Evolutionary conservation across 2,329 filamentous ascomycete species (phyloP), one percentile per base, ranked within the genome.

Genomic region (Phyllosticta paracitricarpa): DNA sequence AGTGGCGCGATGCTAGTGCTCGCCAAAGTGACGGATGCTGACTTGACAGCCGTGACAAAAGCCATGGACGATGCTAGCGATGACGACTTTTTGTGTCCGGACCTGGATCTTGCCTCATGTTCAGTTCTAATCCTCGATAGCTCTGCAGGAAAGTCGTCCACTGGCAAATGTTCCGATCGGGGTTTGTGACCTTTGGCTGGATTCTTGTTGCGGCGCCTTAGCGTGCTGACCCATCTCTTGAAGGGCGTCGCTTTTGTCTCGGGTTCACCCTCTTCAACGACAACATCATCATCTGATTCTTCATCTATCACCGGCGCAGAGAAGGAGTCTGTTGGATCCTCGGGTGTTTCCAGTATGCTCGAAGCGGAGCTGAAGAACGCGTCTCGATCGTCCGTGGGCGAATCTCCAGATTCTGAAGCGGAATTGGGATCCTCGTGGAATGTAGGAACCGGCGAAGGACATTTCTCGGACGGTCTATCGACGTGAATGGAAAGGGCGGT

Each of bases 31-130:
- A 90, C 80, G 63, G 88, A 92, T 58, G 89, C 88, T 64, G 90
- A 94, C 71, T 88, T 91, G 66, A 95, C 82, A 17, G 84, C 87
- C n/a, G 86, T 84, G 51, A 97, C 84, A 69, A 92, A 91, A 1
- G 83, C 88, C 63, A 89, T 85, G 0, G 91, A 95, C 6, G 89
- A 90, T 1, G 82, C 82, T 12, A 89, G 89, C 2, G 87, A 88
- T 7, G 66, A 73, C 52, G 73, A 77, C 57, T 75, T 74, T 61
- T 71, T 74, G 63, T 78, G 78, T 40, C 62, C 35, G 3, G 67
- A 66, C 52, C 66, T 48, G 40, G 40, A 48, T n/a, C 40, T 48
- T 48, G 12, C 40, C 40, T 48, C 40, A n/a, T 48, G 17, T 4
- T 48, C 14, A 17, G 40, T 48, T 17, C 40, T 48, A 17, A 48